Evolutionary conservation across 2,329 filamentous ascomycete species (phyloP).

Genomic region (Orbilia javanica): DNA sequence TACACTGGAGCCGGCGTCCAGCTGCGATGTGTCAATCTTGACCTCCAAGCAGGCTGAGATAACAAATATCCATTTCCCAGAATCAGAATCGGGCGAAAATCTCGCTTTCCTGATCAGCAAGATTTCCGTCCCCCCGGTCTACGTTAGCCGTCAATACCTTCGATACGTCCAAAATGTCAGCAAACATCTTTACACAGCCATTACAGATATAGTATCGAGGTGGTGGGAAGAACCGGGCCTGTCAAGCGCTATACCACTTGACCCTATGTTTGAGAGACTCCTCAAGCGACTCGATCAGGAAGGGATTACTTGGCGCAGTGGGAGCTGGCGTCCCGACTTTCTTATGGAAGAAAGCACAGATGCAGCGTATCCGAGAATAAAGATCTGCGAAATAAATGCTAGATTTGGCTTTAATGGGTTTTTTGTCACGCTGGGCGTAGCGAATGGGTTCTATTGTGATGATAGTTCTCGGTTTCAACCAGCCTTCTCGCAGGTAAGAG

Average conservation of each 20-base stretch:
- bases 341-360: slow-evolving; percentile 62
- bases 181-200: slow-evolving; percentile 63
- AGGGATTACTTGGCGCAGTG: slow-evolving; percentile 50
- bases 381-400: slow-evolving; percentile 67
- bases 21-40: background rate
- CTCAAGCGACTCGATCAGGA: slow-evolving; percentile 54
- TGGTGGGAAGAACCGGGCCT: slow-evolving; percentile 64
- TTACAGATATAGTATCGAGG: slow-evolving; percentile 65
- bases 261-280: slow-evolving; percentile 58
- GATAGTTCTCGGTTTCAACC: slow-evolving; percentile 14
- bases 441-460: slow-evolving; percentile 18
- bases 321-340: slow-evolving; percentile 66
- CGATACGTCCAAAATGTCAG: slow-evolving; percentile 63
- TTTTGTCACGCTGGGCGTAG: background rate
- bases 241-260: slow-evolving; percentile 46
- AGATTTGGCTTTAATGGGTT: slow-evolving; percentile 66
- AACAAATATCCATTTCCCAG: slow-evolving; percentile 61
- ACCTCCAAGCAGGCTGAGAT: slow-evolving; percentile 22
- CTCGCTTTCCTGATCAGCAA: slow-evolving; percentile 52
- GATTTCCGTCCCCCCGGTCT: slow-evolving; percentile 62
- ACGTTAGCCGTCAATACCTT: slow-evolving; percentile 63
- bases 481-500: slow-evolving; percentile 37
- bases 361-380: slow-evolving; percentile 54
- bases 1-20: background rate
- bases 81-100: slow-evolving; percentile 61